Percentiles rank a stretch among this genome's conserved stretches.
Evolutionary conservation across 2,329 filamentous ascomycete species (phyloP).

Genomic region (Meredithiella fracta): DNA sequence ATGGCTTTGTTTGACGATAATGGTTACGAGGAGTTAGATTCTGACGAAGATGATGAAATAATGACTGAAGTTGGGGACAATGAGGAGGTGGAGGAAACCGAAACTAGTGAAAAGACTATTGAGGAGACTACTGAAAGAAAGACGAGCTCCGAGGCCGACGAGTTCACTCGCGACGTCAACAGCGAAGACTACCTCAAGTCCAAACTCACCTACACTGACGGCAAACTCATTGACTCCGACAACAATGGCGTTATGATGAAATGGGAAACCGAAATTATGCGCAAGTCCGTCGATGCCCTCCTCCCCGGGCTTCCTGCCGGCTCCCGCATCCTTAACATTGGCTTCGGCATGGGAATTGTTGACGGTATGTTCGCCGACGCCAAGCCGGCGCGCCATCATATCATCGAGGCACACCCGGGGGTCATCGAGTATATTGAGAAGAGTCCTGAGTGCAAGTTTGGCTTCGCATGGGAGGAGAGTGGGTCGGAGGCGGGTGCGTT

Average conservation of each 20-base stretch:
- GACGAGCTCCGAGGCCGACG: constrained; percentile 23
- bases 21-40: constrained; percentile 58
- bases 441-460: constrained; percentile 32
- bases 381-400: constrained; percentile 55
- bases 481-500: constrained; percentile 49
- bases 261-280: constrained; percentile 82
- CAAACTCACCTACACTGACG: constrained; percentile 44
- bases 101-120: constrained; percentile 19
- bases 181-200: constrained; percentile 54
- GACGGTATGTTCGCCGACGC: constrained; percentile 59
- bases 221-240: constrained; percentile 54
- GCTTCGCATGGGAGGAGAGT: constrained; percentile 35
- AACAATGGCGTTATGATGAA: constrained; percentile 87
- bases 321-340: constrained; percentile 64
- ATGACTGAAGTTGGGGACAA: constrained; percentile 24
- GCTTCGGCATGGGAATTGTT: constrained; percentile 83
- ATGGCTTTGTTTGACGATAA: constrained; percentile 53
- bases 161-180: constrained; percentile 32
- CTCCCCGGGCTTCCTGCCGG: constrained; percentile 31
- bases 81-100: constrained; percentile 22
- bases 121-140: constrained; percentile 18
- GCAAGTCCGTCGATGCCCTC: constrained; percentile 52
- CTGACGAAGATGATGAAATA: constrained; percentile 28
- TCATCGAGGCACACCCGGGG: constrained; percentile 69
- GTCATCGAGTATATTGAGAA: constrained; percentile 48